These are phyloP conservation scores for Solanum lignicaule DNA, from an alignment of 257 asterid species.

Conservation along the genomic window DNA sequence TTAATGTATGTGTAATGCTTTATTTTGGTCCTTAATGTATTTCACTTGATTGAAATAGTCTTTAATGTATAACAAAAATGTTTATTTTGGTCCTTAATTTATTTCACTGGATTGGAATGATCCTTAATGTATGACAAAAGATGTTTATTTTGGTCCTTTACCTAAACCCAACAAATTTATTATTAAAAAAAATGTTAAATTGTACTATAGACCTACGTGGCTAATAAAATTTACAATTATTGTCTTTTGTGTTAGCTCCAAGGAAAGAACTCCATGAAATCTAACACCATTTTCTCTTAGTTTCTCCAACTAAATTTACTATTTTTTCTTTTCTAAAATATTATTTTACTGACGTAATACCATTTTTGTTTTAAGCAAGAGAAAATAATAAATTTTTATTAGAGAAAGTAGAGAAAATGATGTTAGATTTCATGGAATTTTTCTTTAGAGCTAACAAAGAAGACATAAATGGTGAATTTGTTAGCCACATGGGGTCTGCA, in stretches of 20 bases:
- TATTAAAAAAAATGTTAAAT: neutral
- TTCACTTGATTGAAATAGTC: neutral
- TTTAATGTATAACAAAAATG: neutral
- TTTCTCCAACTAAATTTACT: neutral
- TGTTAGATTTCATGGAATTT: neutral
- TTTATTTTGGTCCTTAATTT: neutral
- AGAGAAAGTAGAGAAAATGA: neutral
- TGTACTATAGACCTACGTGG: neutral
- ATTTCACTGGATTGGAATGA: neutral
- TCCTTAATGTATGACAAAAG: neutral
- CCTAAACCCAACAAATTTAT: neutral
- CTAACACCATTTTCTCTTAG: neutral
- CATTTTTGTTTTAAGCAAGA: neutral
- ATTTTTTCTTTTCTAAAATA: no score
- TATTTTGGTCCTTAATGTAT: neutral
- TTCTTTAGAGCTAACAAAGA: neutral
- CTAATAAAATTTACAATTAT: neutral
- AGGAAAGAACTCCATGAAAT: neutral
- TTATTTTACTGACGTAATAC: neutral
- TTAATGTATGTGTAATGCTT: neutral
- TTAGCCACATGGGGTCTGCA: neutral
- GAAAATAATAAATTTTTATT: no score
- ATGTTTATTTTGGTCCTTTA: neutral
- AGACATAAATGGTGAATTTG: neutral
- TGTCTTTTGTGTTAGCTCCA: neutral